Conservation (phyloP, 306 rosid genomes). For the Glycine latifolia region DNA sequence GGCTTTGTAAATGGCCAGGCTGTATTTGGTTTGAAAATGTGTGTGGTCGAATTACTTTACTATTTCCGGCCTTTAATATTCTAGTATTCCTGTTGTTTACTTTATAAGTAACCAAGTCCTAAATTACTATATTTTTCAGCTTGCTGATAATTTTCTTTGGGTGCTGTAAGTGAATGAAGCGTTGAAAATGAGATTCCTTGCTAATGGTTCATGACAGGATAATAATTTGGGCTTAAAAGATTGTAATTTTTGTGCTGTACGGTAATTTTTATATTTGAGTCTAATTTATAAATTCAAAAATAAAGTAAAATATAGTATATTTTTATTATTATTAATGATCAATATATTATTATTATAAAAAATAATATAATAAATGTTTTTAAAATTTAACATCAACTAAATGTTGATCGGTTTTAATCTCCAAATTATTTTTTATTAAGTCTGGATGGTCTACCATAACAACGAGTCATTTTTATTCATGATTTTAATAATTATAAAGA, state of each 20-base stretch:
- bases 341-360: no score
- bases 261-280: no score
- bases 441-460: no score
- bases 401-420: no score
- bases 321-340: no score
- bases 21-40: conserved; percentile 34
- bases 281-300: no score
- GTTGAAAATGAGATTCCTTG: conserved; percentile 18
- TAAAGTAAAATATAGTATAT: no score
- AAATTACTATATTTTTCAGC: not conserved
- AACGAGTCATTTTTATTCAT: no score
- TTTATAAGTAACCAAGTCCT: conserved; percentile 21
- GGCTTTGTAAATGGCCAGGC: conserved; percentile 1
- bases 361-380: no score
- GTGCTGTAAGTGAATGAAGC: not conserved
- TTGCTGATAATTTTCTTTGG: conserved; percentile 1
- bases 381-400: no score
- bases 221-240: not conserved
- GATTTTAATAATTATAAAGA: no score
- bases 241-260: not conserved
- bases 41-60: not conserved
- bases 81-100: conserved; percentile 8
- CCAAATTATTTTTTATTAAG: no score
- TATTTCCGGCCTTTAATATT: conserved; percentile 29
- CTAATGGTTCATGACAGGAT: not conserved